These are phyloP conservation scores for Penicillium digitatum DNA, from an alignment of 2,329 filamentous ascomycete species.

Conservation along the genomic window DNA sequence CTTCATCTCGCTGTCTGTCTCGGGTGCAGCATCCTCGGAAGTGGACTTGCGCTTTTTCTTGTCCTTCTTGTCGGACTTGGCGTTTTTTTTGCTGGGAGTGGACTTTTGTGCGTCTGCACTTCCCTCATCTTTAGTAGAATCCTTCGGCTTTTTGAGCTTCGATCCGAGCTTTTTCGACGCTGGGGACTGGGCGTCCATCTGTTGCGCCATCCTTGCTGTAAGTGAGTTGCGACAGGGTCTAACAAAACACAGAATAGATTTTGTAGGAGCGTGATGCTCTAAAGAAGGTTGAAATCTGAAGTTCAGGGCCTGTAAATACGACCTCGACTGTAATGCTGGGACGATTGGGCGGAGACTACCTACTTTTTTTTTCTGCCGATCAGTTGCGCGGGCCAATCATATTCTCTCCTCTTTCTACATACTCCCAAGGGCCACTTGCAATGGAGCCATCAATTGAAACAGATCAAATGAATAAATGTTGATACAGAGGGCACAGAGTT, in stretches of 20 bases:
- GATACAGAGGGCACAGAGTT: neutral
- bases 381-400: constrained; percentile 5
- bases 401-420: neutral
- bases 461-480: neutral
- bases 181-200: constrained; percentile 24
- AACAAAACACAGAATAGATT: neutral
- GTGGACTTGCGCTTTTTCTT: constrained; percentile 25
- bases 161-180: constrained; percentile 60
- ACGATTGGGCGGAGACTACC: constrained; percentile 6
- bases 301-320: neutral
- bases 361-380: constrained; percentile 13
- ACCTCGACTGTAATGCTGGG: neutral
- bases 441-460: neutral
- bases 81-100: constrained; percentile 1
- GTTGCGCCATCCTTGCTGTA: constrained; percentile 2
- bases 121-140: constrained; percentile 14
- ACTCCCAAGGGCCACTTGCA: neutral
- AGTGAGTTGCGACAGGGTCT: neutral
- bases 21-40: constrained; percentile 10
- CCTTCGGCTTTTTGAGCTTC: constrained; percentile 54
- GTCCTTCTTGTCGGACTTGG: constrained; percentile 19
- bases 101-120: constrained; percentile 22
- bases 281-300: neutral
- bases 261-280: neutral
- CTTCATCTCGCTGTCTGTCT: constrained; percentile 18